A percentile compares a stretch with the other conserved stretches of the same genome.
These are phyloP conservation scores for Simmondsia chinensis DNA, from an alignment of 148 eudicot species.

Conservation along the genomic window DNA sequence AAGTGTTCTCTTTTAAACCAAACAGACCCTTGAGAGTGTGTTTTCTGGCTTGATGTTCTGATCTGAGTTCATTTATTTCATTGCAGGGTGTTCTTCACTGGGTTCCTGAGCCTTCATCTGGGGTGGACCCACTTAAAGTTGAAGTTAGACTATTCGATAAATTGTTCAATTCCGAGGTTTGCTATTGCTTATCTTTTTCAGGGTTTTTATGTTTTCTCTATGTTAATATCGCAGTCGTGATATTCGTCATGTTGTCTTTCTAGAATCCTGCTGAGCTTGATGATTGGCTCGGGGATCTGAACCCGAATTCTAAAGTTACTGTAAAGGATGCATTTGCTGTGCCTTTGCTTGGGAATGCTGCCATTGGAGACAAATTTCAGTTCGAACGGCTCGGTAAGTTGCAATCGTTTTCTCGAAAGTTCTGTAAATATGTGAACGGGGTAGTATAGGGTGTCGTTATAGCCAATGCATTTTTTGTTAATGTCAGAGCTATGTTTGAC, in stretches of 20 bases:
- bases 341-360: constrained; percentile 37
- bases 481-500: no score
- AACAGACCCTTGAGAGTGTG: not conserved
- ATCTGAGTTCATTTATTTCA: not conserved
- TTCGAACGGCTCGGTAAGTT: constrained; percentile 83
- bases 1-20: not conserved
- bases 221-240: not conserved
- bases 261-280: constrained; percentile 92
- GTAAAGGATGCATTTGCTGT: constrained; percentile 67
- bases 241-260: constrained; percentile 5
- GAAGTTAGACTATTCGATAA: constrained; percentile 90
- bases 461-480: not conserved
- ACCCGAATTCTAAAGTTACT: constrained; percentile 66
- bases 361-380: constrained; percentile 71
- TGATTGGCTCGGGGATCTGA: constrained; percentile 81
- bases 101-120: constrained; percentile 78
- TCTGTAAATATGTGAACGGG: not conserved
- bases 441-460: not conserved
- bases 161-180: constrained; percentile 80
- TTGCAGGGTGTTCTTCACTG: constrained; percentile 90
- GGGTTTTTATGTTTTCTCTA: not conserved
- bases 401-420: not conserved
- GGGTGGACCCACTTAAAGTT: constrained; percentile 76
- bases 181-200: constrained; percentile 7
- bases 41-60: not conserved